Conservation (phyloP, 1,139 yeast species). For the Yamadazyma dendronema region DNA sequence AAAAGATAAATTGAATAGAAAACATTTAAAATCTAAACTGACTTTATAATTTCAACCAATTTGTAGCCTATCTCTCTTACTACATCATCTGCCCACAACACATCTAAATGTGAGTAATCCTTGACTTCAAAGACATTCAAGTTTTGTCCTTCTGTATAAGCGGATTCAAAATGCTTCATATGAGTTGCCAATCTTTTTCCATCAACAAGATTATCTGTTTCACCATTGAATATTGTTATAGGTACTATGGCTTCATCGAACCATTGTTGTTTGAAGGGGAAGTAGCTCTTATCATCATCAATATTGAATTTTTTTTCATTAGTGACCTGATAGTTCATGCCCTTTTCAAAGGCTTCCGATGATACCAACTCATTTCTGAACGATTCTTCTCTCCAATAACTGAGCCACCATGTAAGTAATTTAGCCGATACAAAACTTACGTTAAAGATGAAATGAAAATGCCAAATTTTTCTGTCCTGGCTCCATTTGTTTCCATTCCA, state of each 20-base stretch:
- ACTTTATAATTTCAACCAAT: slow-evolving; percentile 3
- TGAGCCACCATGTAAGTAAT: slow-evolving; percentile 89
- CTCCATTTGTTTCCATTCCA: slow-evolving; percentile 84
- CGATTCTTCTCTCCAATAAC: slow-evolving; percentile 43
- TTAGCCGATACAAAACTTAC: slow-evolving; percentile 79
- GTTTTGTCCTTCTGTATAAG: slow-evolving; percentile 37
- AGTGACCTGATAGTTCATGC: slow-evolving; percentile 22
- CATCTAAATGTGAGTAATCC: slow-evolving; percentile 54
- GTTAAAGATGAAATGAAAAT: slow-evolving; percentile 78
- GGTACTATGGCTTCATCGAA: slow-evolving; percentile 51
- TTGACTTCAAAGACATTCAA: slow-evolving; percentile 39
- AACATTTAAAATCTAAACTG: slow-evolving; percentile 2
- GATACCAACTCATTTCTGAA: slow-evolving; percentile 41
- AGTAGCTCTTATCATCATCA: slow-evolving; percentile 52
- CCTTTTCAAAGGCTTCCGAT: slow-evolving; percentile 28
- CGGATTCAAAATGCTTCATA: slow-evolving; percentile 50
- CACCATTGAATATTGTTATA: slow-evolving; percentile 61
- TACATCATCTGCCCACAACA: slow-evolving; percentile 55
- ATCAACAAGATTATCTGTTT: slow-evolving; percentile 63
- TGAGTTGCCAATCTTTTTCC: slow-evolving; percentile 55
- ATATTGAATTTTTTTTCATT: slow-evolving; percentile 15
- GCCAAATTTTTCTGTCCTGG: slow-evolving; percentile 54
- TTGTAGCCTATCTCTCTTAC: slow-evolving; percentile 29
- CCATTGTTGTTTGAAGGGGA: slow-evolving; percentile 56
- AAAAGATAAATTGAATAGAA: neutral